These are phyloP conservation scores for Penicillium corylophilum DNA, from an alignment of 2,329 filamentous ascomycete genomes.

Conservation along the genomic window DNA sequence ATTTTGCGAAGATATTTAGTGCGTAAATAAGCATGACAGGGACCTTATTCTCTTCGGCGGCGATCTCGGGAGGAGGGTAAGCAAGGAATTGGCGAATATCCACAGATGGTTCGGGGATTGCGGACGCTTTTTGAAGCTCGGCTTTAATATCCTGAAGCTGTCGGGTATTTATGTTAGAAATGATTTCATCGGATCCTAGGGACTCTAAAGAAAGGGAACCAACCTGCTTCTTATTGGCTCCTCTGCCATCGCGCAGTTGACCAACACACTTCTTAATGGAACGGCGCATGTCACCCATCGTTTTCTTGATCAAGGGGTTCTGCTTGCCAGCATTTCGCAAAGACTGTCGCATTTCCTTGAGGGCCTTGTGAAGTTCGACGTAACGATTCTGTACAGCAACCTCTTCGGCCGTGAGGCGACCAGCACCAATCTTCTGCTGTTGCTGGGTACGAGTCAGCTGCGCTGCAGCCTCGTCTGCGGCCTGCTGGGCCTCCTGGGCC, in stretches of 20 bases:
- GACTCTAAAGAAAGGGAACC: not conserved
- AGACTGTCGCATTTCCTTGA: conserved; percentile 61
- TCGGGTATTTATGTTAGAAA: conserved; percentile 9
- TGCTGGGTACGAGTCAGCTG: conserved; percentile 29
- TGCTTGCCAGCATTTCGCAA: conserved; percentile 56
- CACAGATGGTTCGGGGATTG: conserved; percentile 54
- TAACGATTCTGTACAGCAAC: conserved; percentile 51
- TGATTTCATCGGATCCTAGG: not conserved
- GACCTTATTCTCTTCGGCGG: conserved; percentile 49
- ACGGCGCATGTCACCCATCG: conserved; percentile 69
- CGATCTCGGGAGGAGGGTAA: conserved; percentile 40
- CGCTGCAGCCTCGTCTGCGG: conserved; percentile 28
- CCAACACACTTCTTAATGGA: conserved; percentile 71
- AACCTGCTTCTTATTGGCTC: conserved; percentile 60
- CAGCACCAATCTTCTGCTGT: conserved; percentile 30
- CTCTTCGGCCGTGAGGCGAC: conserved; percentile 34
- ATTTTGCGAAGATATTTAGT: conserved; percentile 73
- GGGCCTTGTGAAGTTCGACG: conserved; percentile 61
- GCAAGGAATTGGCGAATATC: conserved; percentile 58
- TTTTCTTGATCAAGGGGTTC: conserved; percentile 60
- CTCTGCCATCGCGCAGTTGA: conserved; percentile 64
- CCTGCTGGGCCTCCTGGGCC: conserved; percentile 3
- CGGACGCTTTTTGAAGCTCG: conserved; percentile 56
- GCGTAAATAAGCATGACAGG: conserved; percentile 71
- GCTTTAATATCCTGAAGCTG: conserved; percentile 48